A percentile compares a stretch with the other conserved stretches of the same genome.
Conservation (phyloP, 192 early-diverging fungal genomes). For the Cladochytrium replicatum region DNA sequence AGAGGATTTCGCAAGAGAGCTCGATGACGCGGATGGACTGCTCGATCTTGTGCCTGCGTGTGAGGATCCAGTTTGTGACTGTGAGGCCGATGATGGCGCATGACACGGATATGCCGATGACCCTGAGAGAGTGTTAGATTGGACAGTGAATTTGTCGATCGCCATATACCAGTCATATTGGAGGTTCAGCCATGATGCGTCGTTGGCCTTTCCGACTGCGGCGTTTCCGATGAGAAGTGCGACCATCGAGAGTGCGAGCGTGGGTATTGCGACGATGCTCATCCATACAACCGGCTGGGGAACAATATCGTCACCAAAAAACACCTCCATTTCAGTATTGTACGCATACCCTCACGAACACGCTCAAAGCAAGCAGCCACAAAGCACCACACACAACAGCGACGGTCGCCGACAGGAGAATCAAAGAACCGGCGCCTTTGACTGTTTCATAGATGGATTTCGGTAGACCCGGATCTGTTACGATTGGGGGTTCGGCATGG, state of each 20-base stretch:
- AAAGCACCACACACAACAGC: conserved; percentile 2
- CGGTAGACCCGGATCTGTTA: not conserved
- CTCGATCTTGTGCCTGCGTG: conserved; percentile 20
- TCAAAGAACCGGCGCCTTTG: not conserved
- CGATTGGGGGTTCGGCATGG: conserved; percentile 1
- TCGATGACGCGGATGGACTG: conserved; percentile 31
- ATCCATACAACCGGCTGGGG: conserved; percentile 20
- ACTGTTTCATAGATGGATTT: conserved; percentile 8
- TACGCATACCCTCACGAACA: conserved; percentile 6
- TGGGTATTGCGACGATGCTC: conserved; percentile 20
- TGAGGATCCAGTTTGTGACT: conserved; percentile 11
- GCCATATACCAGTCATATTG: too few relatives aligned
- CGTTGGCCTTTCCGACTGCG: conserved; percentile 21
- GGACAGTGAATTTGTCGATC: too few relatives aligned
- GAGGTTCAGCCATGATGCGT: conserved; percentile 19
- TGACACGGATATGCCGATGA: conserved; percentile 11
- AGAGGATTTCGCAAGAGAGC: conserved; percentile 63
- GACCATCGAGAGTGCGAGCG: conserved; percentile 17
- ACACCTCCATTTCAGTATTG: too few relatives aligned
- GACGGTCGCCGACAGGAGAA: not conserved
- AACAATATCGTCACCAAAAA: too few relatives aligned
- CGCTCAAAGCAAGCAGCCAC: conserved; percentile 7
- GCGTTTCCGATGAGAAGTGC: conserved; percentile 16
- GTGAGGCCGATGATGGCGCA: conserved; percentile 20
- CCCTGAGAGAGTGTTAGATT: too few relatives aligned